Evolutionary conservation across 805 yeast species (phyloP), one percentile per base, ranked within the genome.

Genomic region (Jamesozyma piceae): DNA sequence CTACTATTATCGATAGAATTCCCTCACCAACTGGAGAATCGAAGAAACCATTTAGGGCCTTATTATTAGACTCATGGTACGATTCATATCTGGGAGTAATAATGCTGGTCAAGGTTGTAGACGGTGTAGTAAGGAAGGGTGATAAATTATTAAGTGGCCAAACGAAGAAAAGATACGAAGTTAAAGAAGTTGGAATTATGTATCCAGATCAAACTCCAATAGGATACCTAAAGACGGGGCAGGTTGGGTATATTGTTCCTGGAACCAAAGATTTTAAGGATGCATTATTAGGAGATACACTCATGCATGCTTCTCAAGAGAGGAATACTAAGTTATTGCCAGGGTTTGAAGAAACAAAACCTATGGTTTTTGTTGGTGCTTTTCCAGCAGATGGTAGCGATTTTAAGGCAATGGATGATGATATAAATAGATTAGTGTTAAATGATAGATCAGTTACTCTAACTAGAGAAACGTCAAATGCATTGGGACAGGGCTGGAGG

Each of bases 331-430:
- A 80, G 48, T 81, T 96, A 1, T 69, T 90, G 21, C 95, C 94
- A 1, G 97, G 97, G 1, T 92, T 90, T 61, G 97, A 89, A 63
- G 96, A 87, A 54, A 89, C 95, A 1, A 89, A 92, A 62, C 96
- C 97, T 1, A 92, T 92, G 97, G 97, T 90, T 8, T 92, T 90
- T 60, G 94, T 90, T 38, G 97, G 97, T 13, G 98, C 97, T 0
- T 90, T 87, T 53, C 97, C 98, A 0, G 92, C 96, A 0, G 95
- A 90, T 55, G 95, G 95, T 4, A 74, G 82, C 0, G 95, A 90
- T 54, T 90, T 90, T 61, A 83, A 84, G 47, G 81, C 75, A 22
- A 72, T 90, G 69, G 95, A 92, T 56, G 97, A 92, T 53, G 82
- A 88, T 59, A 78, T 90, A 63, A 85, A 82, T 53, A 88, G 87